These are phyloP conservation scores for Cicer yamashitae DNA, from an alignment of 306 rosid genomes.

Conservation along the genomic window DNA sequence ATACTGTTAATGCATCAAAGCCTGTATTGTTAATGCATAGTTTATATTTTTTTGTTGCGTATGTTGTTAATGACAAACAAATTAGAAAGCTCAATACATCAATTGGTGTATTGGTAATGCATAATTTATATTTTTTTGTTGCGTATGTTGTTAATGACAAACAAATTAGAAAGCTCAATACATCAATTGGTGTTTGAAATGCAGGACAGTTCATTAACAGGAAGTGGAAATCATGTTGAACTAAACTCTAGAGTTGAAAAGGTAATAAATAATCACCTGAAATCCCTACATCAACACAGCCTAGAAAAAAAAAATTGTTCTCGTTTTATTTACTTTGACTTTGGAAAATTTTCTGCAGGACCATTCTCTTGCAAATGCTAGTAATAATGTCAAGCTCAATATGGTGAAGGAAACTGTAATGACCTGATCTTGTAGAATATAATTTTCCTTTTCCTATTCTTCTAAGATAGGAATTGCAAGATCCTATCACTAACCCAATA, in stretches of 20 bases:
- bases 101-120: constrained; percentile 4
- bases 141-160: constrained; percentile 2
- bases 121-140: constrained; percentile 7
- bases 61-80: constrained; percentile 1
- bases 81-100: constrained; percentile 28
- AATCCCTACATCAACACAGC: constrained; percentile 22
- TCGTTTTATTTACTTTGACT: constrained; percentile 1
- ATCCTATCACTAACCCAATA: no score
- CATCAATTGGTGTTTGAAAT: constrained; percentile 24
- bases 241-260: constrained; percentile 47
- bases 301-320: neutral
- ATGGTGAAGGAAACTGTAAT: constrained; percentile 36
- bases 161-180: constrained; percentile 28
- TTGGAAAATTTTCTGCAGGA: constrained; percentile 36
- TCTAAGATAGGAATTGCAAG: no score
- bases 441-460: neutral
- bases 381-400: constrained; percentile 18
- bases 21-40: constrained; percentile 6
- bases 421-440: constrained; percentile 28
- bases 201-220: constrained; percentile 49
- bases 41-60: constrained; percentile 6
- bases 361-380: constrained; percentile 24
- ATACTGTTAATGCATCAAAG: neutral
- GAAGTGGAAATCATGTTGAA: constrained; percentile 28
- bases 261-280: constrained; percentile 39